Conservation (phyloP, 768 basidiomycete genomes). For the Hygrocybe coccinea region DNA sequence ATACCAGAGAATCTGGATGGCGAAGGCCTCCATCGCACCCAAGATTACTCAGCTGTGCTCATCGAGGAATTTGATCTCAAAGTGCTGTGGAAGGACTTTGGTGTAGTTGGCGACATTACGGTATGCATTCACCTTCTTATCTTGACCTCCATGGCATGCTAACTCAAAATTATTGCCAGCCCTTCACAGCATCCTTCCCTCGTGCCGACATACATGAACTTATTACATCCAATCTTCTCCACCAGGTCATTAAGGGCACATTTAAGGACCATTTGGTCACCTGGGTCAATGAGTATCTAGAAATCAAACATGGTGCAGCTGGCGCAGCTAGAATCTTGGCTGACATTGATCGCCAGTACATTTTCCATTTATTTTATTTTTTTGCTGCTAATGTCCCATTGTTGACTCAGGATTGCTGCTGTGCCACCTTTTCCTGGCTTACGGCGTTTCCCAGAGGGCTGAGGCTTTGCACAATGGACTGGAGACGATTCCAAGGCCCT, state of each 20-base stretch:
- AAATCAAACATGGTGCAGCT: conserved; percentile 10
- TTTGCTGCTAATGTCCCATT: not conserved
- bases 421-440: conserved; percentile 6
- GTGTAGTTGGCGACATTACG: conserved; percentile 28
- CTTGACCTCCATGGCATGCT: too few species aligned
- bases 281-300: conserved; percentile 29
- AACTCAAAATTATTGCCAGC: not conserved
- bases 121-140: conserved; percentile 15
- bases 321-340: conserved; percentile 20
- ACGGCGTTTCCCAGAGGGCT: conserved; percentile 8
- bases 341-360: conserved; percentile 26
- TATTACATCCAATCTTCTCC: conserved; percentile 29
- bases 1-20: conserved; percentile 23
- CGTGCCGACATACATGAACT: conserved; percentile 32
- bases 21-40: conserved; percentile 9
- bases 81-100: conserved; percentile 30
- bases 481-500: too few species aligned
- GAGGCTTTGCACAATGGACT: conserved; percentile 12
- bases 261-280: conserved; percentile 38
- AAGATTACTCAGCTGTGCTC: conserved; percentile 18
- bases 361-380: not conserved
- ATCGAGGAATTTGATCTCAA: conserved; percentile 15
- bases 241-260: conserved; percentile 34
- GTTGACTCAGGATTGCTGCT: conserved; percentile 1
- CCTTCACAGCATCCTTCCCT: conserved; percentile 23